Base-by-base conservation (phyloP, 306 rosid species). In the Crataegus laevigata region DNA sequence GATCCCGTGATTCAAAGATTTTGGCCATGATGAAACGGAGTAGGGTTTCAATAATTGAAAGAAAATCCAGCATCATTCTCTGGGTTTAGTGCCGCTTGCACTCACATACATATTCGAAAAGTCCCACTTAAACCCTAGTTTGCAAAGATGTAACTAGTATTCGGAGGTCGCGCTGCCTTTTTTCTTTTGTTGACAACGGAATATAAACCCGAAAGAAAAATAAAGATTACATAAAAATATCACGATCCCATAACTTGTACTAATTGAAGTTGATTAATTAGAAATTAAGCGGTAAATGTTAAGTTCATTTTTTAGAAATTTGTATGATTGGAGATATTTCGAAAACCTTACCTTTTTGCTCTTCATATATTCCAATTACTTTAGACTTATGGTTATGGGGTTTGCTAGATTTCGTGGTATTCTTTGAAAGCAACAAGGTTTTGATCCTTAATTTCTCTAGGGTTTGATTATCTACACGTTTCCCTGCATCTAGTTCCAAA, bases 11-110 rank as follows among this genome's bases (percentile, higher is more conserved):
- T 72, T 8, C n/a, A 42, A 38, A 40, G 11, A 22, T 38, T 28
- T 26, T 19, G 63, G 4, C 8, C 15, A 40, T 29, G 68, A 29
- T 42, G 69, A 26, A 28, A 73, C 43, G 60, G 8, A 61, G 69
- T 73, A 73, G 45, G 69, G 69, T 45, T 73, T 7, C 21, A 12
- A 47, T 60, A 60, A 28, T 28, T 43, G 43, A 3, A 45, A 30
- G 45, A 28, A 43, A n/a, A 28, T 74, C 32, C 77, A 73, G 62
- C 47, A 64, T 45, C 61, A 21, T 43, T 45, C 47, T 61, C 24
- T 26, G 11, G 13, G 45, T 25, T 28, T 43, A 18, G 77, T 21
- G 77, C 77, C 69, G 6, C 77, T 73, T 61, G 77, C 43, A 74
- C 60, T 61, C 17, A 22, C 15, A 24, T 50, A 59, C 12, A 42